Conservation (phyloP, 2,329 filamentous ascomycete species). For the Phaeoacremonium minimum region DNA sequence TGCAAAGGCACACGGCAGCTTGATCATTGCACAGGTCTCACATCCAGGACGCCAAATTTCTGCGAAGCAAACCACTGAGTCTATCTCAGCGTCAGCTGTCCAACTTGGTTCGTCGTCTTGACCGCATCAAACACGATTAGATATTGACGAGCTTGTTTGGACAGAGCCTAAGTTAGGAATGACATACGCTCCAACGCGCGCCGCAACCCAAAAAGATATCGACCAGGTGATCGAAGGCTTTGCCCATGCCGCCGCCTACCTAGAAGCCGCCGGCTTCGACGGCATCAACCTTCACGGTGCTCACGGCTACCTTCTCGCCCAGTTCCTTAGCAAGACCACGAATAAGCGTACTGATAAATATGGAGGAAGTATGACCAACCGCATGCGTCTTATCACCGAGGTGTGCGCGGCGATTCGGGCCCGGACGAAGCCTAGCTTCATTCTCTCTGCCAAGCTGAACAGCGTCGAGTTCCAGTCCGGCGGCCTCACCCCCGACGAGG, state of each 20-base stretch:
- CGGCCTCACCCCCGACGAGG: constrained; percentile 47
- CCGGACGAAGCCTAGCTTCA: constrained; percentile 24
- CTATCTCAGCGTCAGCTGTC: constrained; percentile 35
- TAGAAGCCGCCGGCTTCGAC: constrained; percentile 58
- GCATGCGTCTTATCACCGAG: constrained; percentile 39
- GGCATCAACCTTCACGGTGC: constrained; percentile 48
- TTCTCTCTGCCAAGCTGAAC: constrained; percentile 55
- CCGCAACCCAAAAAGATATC: constrained; percentile 52
- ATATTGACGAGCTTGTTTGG: not conserved
- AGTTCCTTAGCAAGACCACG: constrained; percentile 44
- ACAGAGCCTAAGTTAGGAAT: constrained; percentile 16
- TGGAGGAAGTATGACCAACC: constrained; percentile 37
- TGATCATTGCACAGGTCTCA: constrained; percentile 57
- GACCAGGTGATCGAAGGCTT: constrained; percentile 54
- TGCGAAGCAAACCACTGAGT: constrained; percentile 23
- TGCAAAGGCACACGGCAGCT: constrained; percentile 51
- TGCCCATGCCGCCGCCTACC: constrained; percentile 56
- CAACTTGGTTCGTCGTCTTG: constrained; percentile 17
- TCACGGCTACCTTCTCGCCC: constrained; percentile 49
- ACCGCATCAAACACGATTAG: not conserved
- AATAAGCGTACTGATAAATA: constrained; percentile 49
- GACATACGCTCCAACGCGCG: constrained; percentile 42
- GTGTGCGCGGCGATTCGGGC: constrained; percentile 28
- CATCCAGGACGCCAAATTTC: constrained; percentile 55
- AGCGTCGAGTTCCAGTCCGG: constrained; percentile 50